Evolutionary conservation across 306 rosid species (phyloP), one percentile per base, ranked within the genome.

Genomic region (Hippophae gyantsensis): DNA sequence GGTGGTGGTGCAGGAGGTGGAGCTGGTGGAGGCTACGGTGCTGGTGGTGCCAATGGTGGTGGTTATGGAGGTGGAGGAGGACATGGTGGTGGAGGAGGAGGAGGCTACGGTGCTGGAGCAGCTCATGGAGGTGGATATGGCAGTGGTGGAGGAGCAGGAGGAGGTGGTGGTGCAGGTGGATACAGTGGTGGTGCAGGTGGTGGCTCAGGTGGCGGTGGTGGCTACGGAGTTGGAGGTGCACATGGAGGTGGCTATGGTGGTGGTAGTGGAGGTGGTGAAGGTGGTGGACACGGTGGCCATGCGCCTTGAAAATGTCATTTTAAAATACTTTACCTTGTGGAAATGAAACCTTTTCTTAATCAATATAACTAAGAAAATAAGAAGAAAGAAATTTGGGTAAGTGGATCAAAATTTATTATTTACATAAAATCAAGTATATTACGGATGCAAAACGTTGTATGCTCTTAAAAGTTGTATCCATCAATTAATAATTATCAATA

Each of bases 191-290:
- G 85, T 7, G 69, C 57, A 42, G 78, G 83, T 3, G 78, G 75
- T 44, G 67, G 56, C 8, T 74, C 77, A 3, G 79, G 58, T 2
- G 76, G 80, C 5, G 88, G 84, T 32, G 56, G 42, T 0, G 61
- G 75, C 1, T 10, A 41, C 6, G 72, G 72, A 6, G 59, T 13
- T 1, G 81, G 81, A 41, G 79, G 79, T 13, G 85, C 49, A 1
- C 68, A 48, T 52, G 81, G 81, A 52, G 81, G 79, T 6, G 85
- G 76, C 3, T 68, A 53, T 38, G 80, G 80, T 9, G 68, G 59
- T 9, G 73, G 73, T 7, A 73, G 66, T 9, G 78, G 79, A 32
- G 57, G 74, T 54, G 86, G 82, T 8, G 70, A 57, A 40, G 73
- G 78, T 5, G 78, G 75, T 40, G 63, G 54, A 5, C 49, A 64